These are phyloP conservation scores for Mucor mucedo DNA, from an alignment of 371 early-diverging fungal genomes.

Conservation along the genomic window DNA sequence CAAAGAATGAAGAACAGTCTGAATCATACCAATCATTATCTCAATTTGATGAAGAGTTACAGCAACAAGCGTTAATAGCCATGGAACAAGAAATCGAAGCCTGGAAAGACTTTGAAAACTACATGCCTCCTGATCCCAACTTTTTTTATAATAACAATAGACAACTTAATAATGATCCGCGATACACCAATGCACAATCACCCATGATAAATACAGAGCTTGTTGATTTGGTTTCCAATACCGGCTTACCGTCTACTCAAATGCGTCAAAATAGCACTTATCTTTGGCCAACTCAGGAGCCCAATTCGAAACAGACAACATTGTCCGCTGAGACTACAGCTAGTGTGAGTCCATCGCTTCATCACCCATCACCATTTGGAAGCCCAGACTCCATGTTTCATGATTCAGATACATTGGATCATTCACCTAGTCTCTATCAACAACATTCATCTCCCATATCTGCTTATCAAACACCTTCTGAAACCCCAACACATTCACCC, in stretches of 20 bases:
- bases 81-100: conserved; percentile 36
- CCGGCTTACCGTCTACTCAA: background rate
- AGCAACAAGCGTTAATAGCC: conserved; percentile 49
- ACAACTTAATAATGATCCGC: background rate
- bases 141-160: background rate
- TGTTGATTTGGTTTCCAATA: conserved; percentile 1
- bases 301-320: background rate
- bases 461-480: conserved; percentile 12
- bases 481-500: conserved; percentile 24
- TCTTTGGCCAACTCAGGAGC: background rate
- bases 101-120: conserved; percentile 49
- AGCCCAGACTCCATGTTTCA: conserved; percentile 24
- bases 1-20: background rate
- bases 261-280: background rate
- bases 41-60: conserved; percentile 45
- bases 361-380: conserved; percentile 20
- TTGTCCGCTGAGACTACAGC: no score
- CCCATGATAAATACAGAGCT: background rate
- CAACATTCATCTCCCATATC: conserved; percentile 8
- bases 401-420: background rate
- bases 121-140: conserved; percentile 28
- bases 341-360: background rate
- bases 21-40: conserved; percentile 31
- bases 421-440: background rate
- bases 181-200: no score